Evolutionary conservation across 2,329 filamentous ascomycete species (phyloP).

Genomic region (Clarireedia paspali): DNA sequence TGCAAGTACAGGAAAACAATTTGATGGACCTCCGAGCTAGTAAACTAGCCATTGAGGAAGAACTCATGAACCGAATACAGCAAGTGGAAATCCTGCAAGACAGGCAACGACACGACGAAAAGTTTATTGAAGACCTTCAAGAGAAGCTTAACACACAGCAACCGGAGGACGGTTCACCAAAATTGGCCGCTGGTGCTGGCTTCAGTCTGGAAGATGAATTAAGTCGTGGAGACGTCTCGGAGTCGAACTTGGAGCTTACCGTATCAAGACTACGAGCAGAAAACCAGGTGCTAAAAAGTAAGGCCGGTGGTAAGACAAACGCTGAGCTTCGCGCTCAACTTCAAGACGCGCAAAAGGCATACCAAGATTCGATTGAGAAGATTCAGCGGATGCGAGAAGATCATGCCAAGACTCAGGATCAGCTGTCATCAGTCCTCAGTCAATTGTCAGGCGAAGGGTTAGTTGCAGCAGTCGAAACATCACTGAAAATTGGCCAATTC

Average conservation of each 20-base stretch:
- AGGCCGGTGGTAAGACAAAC: slow-evolving; percentile 45
- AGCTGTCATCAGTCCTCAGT: slow-evolving; percentile 46
- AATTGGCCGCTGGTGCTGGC: slow-evolving; percentile 13
- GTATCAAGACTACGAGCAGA: slow-evolving; percentile 54
- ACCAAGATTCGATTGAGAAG: slow-evolving; percentile 45
- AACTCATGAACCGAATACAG: slow-evolving; percentile 29
- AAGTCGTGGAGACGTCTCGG: slow-evolving; percentile 47
- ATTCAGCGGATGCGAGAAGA: slow-evolving; percentile 52
- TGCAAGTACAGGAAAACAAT: slow-evolving; percentile 29
- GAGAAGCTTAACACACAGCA: slow-evolving; percentile 37
- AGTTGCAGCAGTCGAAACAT: slow-evolving; percentile 35
- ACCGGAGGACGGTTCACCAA: slow-evolving; percentile 6
- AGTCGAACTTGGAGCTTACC: slow-evolving; percentile 41
- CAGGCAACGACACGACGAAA: slow-evolving; percentile 37
- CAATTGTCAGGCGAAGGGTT: slow-evolving; percentile 44
- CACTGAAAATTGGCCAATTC: slow-evolving; percentile 27
- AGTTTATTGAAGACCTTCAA: slow-evolving; percentile 44
- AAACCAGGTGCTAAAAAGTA: slow-evolving; percentile 50
- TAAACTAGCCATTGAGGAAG: slow-evolving; percentile 35
- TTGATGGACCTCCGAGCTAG: slow-evolving; percentile 34
- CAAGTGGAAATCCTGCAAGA: slow-evolving; percentile 29
- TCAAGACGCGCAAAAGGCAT: slow-evolving; percentile 44
- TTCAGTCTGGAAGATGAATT: slow-evolving; percentile 20
- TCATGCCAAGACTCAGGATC: slow-evolving; percentile 47
- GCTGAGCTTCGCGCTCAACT: slow-evolving; percentile 47